A percentile compares a stretch with the other conserved stretches of the same genome.
Evolutionary conservation across 2,329 filamentous ascomycete species (phyloP).

Genomic region (Aspergillus quadricinctus): DNA sequence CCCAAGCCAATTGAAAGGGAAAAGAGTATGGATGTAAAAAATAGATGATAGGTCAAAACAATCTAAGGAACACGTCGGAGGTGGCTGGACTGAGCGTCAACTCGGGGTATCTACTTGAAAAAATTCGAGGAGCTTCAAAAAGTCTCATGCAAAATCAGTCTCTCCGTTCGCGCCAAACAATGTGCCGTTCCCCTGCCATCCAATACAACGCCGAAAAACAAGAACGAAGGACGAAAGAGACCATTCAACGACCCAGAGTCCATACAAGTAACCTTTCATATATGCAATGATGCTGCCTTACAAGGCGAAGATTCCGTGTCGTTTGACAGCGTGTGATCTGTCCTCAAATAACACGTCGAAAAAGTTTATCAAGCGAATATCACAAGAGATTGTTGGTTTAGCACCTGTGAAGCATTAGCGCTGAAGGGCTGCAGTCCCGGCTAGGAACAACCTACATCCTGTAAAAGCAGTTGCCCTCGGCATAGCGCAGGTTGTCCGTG

Average conservation of each 20-base stretch:
- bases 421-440: neutral
- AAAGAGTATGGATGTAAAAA: neutral
- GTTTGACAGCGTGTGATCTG: conserved; percentile 16
- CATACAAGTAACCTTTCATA: conserved; percentile 24
- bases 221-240: conserved; percentile 10
- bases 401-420: conserved; percentile 29
- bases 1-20: neutral
- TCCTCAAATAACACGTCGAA: conserved; percentile 14
- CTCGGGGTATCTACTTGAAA: conserved; percentile 47
- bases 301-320: conserved; percentile 18
- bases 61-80: conserved; percentile 30
- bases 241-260: conserved; percentile 19
- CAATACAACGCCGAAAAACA: conserved; percentile 29
- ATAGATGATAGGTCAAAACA: conserved; percentile 9
- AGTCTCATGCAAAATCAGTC: conserved; percentile 29
- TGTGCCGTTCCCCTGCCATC: conserved; percentile 37
- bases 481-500: conserved; percentile 64
- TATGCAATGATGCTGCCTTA: conserved; percentile 30
- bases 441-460: conserved; percentile 51
- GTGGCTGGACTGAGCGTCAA: conserved; percentile 45
- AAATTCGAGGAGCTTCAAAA: conserved; percentile 46
- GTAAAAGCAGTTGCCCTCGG: conserved; percentile 71
- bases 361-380: conserved; percentile 6
- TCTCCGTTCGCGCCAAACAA: conserved; percentile 39
- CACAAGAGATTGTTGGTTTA: conserved; percentile 14